Evolutionary conservation across 108 stramenopile genomes (phyloP), one percentile per base, ranked within the genome.

Genomic region (Bacterosira constricta): DNA sequence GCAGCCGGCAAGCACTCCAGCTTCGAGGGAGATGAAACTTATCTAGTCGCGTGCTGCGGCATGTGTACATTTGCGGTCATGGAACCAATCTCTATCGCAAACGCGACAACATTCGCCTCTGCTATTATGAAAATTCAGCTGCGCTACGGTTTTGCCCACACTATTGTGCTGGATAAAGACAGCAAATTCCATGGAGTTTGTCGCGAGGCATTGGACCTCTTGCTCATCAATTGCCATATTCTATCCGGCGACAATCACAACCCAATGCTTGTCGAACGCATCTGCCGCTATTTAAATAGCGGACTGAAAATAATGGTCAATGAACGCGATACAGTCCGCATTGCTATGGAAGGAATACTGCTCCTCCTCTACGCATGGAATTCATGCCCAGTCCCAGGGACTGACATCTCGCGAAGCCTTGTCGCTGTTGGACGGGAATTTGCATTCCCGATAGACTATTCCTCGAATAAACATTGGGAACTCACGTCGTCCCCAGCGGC

Each of bases 321-420:
- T 9, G 51, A 52, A 30, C 51, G 51, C 9, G 51, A 29, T 5
- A 27, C 51, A 1, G 51, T 29, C 2, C 26, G 51, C 27, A 26
- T 52, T 2, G 51, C 53, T 13, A 13, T 54, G 53, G 53, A 54
- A 13, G 26, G 29, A 0, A 54, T 54, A 26, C 53, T 54, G 10
- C 29, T 54, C 6, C 13, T 54, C 8, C 53, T 54, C 30, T 74
- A 66, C 23, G 73, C 73, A 25, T 74, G 64, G 65, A 74, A 74
- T 38, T 26, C 54, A 2, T 12, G 17, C 0, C 73, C 73, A 17
- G 45, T 66, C n/a, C 54, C 50, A 6, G 65, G 73, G 10, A 74
- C 63, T 36, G 49, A 73, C 21, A 20, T 73, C 11, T 17, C 13
- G 13, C 46, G 53, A 20, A 52, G 27, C 30, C 34, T 65, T 20